A percentile compares a stretch with the other conserved stretches of the same genome.
phyloP scores from a whole-genome alignment of 306 rosid species.

The Echinosophora koreensis region DNA sequence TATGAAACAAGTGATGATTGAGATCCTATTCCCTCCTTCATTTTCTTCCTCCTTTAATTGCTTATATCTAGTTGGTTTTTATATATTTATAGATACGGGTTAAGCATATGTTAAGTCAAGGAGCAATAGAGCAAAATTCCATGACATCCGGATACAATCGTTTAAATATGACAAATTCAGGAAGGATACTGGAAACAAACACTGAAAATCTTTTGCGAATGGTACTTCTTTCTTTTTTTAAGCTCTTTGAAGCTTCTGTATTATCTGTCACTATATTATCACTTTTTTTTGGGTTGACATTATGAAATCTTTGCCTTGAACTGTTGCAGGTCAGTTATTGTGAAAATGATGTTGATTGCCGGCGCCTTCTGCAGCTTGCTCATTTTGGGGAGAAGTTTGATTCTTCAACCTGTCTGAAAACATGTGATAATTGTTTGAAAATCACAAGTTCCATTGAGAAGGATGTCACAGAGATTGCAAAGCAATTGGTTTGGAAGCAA shows the following conservation, averaged over 20 bases:
- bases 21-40: constrained; percentile 20
- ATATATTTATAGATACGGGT: constrained; percentile 76
- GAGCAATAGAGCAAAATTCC: constrained; percentile 73
- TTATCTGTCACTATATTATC: constrained; percentile 13
- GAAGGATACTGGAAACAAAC: constrained; percentile 88
- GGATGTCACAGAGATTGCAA: constrained; percentile 85
- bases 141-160: constrained; percentile 68
- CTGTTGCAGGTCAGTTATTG: constrained; percentile 87
- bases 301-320: constrained; percentile 43
- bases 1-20: constrained; percentile 38
- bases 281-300: neutral
- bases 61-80: constrained; percentile 39
- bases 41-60: constrained; percentile 2
- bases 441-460: constrained; percentile 72
- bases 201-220: constrained; percentile 88
- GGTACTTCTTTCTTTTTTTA: constrained; percentile 57
- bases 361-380: constrained; percentile 86
- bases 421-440: constrained; percentile 94
- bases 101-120: constrained; percentile 91
- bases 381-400: constrained; percentile 97
- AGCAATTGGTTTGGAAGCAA: constrained; percentile 81
- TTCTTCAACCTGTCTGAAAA: constrained; percentile 82
- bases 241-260: constrained; percentile 15
- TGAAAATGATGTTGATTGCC: constrained; percentile 92
- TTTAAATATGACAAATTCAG: constrained; percentile 65